Percentiles rank a stretch among this genome's conserved stretches.
Evolutionary conservation across 345 rosid genomes (phyloP).

Genomic region (Euphorbia pulcherrima): DNA sequence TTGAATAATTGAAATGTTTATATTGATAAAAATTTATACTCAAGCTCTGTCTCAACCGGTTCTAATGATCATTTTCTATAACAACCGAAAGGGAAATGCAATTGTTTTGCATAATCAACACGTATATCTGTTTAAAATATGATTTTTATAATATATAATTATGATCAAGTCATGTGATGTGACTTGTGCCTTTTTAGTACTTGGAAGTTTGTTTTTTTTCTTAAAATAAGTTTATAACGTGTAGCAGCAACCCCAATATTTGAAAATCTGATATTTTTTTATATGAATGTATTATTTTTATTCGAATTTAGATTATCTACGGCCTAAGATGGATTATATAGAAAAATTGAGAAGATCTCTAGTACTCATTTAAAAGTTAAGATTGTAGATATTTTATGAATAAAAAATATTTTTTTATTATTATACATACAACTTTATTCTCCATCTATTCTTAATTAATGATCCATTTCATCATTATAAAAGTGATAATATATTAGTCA

Average conservation of each 20-base stretch:
- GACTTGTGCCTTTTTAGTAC: not conserved
- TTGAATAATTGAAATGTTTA: not conserved
- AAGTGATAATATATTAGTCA: conserved; percentile 7
- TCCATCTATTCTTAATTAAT: too few relatives aligned
- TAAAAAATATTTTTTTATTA: too few relatives aligned
- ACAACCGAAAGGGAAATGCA: not conserved
- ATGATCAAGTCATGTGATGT: not conserved
- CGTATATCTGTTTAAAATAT: not conserved
- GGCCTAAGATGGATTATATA: too few relatives aligned
- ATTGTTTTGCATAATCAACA: not conserved
- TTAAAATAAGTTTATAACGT: not conserved
- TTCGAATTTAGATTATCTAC: too few relatives aligned
- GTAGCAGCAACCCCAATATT: not conserved
- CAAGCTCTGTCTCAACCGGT: too few relatives aligned
- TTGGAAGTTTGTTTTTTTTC: not conserved
- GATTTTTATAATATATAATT: not conserved
- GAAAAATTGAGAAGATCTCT: too few relatives aligned
- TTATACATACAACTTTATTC: too few relatives aligned
- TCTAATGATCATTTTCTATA: not conserved
- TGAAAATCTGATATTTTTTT: conserved; percentile 15
- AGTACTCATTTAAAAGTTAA: too few relatives aligned
- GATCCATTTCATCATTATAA: too few relatives aligned
- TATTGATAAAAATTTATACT: not conserved
- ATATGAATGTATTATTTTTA: conserved; percentile 8
- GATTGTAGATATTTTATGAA: too few relatives aligned